phyloP scores from a whole-genome alignment of 768 basidiomycete species.

The Serendipita sp. region DNA sequence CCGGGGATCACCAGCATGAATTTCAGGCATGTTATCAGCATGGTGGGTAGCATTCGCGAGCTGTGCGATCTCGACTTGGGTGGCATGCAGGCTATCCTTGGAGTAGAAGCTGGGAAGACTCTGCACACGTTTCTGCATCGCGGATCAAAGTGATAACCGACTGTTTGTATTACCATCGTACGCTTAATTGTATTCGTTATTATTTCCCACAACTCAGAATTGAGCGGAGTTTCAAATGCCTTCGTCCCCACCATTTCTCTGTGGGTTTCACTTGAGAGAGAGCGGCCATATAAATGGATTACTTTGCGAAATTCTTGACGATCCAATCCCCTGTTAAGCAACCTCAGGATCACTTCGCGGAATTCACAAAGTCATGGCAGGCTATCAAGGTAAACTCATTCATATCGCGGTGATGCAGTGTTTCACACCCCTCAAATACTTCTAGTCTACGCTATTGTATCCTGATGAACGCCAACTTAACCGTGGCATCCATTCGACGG shows the following conservation, averaged over 20 bases:
- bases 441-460: constrained; percentile 62
- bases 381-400: constrained; percentile 40
- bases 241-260: too few relatives aligned
- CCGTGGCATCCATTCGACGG: constrained; percentile 65
- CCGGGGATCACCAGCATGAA: constrained; percentile 82
- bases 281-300: constrained; percentile 43
- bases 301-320: constrained; percentile 67
- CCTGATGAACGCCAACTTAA: constrained; percentile 82
- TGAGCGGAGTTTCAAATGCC: too few relatives aligned
- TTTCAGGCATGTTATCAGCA: constrained; percentile 67
- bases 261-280: not conserved
- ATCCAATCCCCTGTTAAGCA: constrained; percentile 33
- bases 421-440: not conserved
- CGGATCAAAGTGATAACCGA: constrained; percentile 22
- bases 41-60: constrained; percentile 60
- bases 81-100: constrained; percentile 58
- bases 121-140: constrained; percentile 73
- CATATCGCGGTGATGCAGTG: not conserved
- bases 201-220: not conserved
- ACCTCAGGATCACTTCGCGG: constrained; percentile 47
- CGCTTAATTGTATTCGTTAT: not conserved
- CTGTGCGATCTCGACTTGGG: constrained; percentile 47
- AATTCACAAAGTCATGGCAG: constrained; percentile 66
- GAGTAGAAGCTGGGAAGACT: constrained; percentile 62
- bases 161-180: not conserved